Conservation (phyloP, 257 asterid species). For the Solanum phureja region DNA sequence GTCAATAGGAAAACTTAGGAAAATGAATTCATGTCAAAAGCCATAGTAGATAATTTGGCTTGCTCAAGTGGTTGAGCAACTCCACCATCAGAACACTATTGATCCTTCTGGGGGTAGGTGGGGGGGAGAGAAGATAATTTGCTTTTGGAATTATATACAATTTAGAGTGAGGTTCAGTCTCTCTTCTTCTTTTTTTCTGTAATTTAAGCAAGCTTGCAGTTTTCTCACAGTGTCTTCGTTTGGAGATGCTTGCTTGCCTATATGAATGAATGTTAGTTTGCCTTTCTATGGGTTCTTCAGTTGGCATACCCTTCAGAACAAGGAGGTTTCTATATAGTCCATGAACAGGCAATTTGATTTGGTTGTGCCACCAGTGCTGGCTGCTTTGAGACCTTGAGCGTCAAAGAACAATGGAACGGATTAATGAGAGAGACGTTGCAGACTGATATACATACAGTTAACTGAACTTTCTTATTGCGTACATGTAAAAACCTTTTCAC, state of each 20-base stretch:
- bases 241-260: neutral
- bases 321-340: neutral
- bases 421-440: neutral
- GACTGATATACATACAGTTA: neutral
- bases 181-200: neutral
- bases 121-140: neutral
- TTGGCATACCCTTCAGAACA: neutral
- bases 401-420: neutral
- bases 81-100: neutral
- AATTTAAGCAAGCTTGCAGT: neutral
- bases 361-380: neutral
- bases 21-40: neutral
- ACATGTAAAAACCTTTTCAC: neutral
- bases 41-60: neutral
- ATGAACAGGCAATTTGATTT: neutral
- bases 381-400: neutral
- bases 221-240: neutral
- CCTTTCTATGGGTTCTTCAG: neutral
- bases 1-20: neutral
- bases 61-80: neutral
- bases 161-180: neutral
- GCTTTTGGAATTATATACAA: neutral
- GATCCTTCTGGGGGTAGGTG: neutral
- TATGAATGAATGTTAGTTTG: neutral
- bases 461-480: neutral